Evolutionary conservation across 805 yeast genomes (phyloP).

Genomic region (Pichia nakasei): DNA sequence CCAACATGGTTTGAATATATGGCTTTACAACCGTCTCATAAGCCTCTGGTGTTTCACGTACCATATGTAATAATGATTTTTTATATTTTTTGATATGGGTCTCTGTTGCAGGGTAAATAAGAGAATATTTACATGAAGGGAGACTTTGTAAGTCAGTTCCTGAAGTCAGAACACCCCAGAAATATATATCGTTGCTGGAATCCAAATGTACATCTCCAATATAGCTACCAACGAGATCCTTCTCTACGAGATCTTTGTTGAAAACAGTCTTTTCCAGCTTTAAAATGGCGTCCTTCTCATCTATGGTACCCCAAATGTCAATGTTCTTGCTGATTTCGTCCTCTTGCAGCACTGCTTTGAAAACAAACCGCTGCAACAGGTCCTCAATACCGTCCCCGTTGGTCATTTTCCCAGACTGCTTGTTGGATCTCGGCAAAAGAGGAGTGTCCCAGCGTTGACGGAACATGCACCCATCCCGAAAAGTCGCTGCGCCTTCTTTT

Average conservation of each 20-base stretch:
- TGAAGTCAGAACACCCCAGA: constrained; percentile 57
- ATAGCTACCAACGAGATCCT: not conserved
- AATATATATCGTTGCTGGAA: constrained; percentile 63
- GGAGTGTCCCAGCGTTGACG: too few species aligned
- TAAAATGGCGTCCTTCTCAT: constrained; percentile 53
- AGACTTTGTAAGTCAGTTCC: constrained; percentile 34
- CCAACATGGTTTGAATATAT: constrained; percentile 66
- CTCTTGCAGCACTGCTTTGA: constrained; percentile 37
- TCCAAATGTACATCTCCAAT: not conserved
- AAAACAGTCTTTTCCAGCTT: constrained; percentile 70
- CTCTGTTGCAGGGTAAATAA: constrained; percentile 85
- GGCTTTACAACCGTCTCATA: constrained; percentile 60
- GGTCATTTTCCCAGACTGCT: not conserved
- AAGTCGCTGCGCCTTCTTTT: not conserved
- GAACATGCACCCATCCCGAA: too few species aligned
- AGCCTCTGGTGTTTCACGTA: constrained; percentile 74
- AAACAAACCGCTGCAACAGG: constrained; percentile 31
- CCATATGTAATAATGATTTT: constrained; percentile 48
- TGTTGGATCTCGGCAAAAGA: too few species aligned
- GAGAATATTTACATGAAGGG: constrained; percentile 63
- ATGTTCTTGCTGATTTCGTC: constrained; percentile 62
- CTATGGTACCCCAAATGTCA: constrained; percentile 63
- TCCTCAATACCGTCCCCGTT: constrained; percentile 11
- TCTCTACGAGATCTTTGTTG: constrained; percentile 6
- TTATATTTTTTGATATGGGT: constrained; percentile 73